Conservation (phyloP, 78 protist genomes). For the Parvularia atlantis region DNA sequence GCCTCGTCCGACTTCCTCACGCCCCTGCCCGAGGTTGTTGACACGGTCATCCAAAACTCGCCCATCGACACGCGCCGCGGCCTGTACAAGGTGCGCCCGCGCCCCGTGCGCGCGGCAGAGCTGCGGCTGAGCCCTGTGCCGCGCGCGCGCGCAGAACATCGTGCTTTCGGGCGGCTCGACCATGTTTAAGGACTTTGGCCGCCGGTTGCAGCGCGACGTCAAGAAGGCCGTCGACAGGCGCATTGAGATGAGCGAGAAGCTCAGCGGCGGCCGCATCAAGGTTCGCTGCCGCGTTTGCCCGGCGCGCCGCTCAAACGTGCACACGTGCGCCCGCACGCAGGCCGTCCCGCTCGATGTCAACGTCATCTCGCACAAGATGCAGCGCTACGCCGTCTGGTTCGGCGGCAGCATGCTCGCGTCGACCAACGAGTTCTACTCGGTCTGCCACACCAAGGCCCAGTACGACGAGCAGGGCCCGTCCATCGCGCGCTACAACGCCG, state of each 20-base stretch:
- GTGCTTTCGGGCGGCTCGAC: constrained; percentile 98
- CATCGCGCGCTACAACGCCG: constrained; percentile 73
- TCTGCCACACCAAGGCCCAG: constrained; percentile 79
- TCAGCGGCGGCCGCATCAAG: constrained; percentile 58
- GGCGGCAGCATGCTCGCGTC: constrained; percentile 93
- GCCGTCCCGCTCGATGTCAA: constrained; percentile 80
- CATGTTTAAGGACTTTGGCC: constrained; percentile 94
- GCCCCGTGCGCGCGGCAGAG: background rate
- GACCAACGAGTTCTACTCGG: constrained; percentile 70
- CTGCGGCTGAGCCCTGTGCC: background rate
- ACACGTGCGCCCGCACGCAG: constrained; percentile 6
- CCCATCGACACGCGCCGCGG: constrained; percentile 93
- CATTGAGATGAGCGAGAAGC: constrained; percentile 44
- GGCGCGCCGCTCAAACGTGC: background rate
- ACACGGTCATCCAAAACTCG: constrained; percentile 75
- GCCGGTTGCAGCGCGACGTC: constrained; percentile 86
- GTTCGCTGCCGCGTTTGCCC: background rate
- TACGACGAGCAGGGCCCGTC: constrained; percentile 95
- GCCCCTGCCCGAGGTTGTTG: constrained; percentile 88
- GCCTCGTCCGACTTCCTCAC: constrained; percentile 62
- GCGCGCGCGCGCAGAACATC: constrained; percentile 49
- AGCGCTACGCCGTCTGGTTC: constrained; percentile 96
- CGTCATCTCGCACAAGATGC: constrained; percentile 83
- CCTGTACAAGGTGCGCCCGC: constrained; percentile 75
- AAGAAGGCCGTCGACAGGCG: constrained; percentile 59